Conservation (phyloP, 176 grass and related monocot genomes). For the Oryza officinalis region DNA sequence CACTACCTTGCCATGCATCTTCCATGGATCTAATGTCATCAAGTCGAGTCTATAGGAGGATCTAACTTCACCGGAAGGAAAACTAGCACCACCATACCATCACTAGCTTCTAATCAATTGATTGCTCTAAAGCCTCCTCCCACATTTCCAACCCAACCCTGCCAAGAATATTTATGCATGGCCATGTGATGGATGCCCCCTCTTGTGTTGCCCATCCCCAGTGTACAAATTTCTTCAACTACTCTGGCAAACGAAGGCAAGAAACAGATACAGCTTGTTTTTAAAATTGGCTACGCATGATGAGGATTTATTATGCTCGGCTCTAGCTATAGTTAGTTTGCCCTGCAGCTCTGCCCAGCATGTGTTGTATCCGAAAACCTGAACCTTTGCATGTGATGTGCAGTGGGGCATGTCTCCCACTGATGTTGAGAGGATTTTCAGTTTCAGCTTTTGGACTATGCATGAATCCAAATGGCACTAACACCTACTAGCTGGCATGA, state of each 20-base stretch:
- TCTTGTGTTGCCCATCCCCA: neutral
- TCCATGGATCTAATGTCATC: too few species aligned
- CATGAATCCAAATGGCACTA: neutral
- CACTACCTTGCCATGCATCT: too few species aligned
- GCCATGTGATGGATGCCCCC: slow-evolving; percentile 22
- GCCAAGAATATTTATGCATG: slow-evolving; percentile 4
- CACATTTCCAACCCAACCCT: neutral
- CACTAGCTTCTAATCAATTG: neutral
- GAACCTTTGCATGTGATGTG: neutral
- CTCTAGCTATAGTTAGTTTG: neutral
- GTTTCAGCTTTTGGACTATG: neutral
- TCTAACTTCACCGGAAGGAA: neutral
- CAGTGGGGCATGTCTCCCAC: neutral
- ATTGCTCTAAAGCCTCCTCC: neutral
- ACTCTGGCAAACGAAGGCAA: neutral
- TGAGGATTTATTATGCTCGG: neutral
- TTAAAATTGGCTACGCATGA: neutral
- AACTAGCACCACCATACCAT: neutral
- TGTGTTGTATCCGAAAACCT: neutral
- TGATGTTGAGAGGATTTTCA: neutral
- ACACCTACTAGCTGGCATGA: neutral
- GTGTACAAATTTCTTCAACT: neutral
- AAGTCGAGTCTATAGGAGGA: neutral
- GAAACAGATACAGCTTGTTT: neutral
- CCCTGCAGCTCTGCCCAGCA: neutral